phyloP scores from a whole-genome alignment of 2,329 filamentous ascomycete species.

The Corinectria fuckeliana region DNA sequence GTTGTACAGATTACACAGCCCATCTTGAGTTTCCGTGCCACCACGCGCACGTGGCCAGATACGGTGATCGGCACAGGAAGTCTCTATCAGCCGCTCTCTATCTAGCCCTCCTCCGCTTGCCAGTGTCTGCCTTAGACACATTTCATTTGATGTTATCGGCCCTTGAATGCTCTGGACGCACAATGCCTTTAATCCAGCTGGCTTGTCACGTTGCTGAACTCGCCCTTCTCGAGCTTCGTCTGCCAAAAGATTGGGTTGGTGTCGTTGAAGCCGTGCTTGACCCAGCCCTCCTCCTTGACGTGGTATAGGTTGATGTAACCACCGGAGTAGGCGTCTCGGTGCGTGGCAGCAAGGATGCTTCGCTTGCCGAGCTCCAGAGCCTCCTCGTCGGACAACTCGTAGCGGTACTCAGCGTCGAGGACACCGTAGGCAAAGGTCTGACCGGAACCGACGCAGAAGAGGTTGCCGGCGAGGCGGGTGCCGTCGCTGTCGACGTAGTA shows the following conservation, averaged over 20 bases:
- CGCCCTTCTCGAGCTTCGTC: constrained; percentile 97
- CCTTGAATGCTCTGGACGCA: constrained; percentile 8
- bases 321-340: constrained; percentile 98
- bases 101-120: constrained; percentile 21
- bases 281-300: constrained; percentile 98
- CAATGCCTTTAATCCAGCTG: constrained; percentile 60
- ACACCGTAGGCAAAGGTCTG: constrained; percentile 99
- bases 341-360: constrained; percentile 94
- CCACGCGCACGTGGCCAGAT: not conserved
- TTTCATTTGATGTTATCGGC: constrained; percentile 6
- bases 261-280: constrained; percentile 97
- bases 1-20: constrained; percentile 39
- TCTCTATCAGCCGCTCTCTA: constrained; percentile 18
- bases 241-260: constrained; percentile 99
- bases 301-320: constrained; percentile 99
- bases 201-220: constrained; percentile 95
- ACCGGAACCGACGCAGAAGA: constrained; percentile 97
- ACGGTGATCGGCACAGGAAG: constrained; percentile 23
- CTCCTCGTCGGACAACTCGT: constrained; percentile 85
- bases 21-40: constrained; percentile 18
- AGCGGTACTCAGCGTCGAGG: constrained; percentile 91
- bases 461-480: constrained; percentile 87
- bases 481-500: constrained; percentile 98
- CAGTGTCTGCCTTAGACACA: constrained; percentile 3
- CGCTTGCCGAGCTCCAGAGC: constrained; percentile 89